phyloP scores from a whole-genome alignment of 176 grass and related monocot genomes.

The Rhynchospora breviuscula region DNA sequence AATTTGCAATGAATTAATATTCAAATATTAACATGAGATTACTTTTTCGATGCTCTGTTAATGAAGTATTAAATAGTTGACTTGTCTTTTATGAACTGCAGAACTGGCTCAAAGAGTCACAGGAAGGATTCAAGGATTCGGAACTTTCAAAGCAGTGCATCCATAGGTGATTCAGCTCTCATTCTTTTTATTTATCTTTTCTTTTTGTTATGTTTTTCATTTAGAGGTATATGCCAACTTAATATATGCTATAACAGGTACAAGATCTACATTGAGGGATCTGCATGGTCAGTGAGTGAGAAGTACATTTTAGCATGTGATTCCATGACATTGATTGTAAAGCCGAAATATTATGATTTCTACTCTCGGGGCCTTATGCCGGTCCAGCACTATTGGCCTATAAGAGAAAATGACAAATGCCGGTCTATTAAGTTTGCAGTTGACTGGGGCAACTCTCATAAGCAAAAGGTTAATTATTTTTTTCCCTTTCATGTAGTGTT shows the following conservation, averaged over 20 bases:
- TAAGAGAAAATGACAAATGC: constrained; percentile 58
- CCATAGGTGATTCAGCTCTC: constrained; percentile 38
- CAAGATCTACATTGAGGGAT: constrained; percentile 90
- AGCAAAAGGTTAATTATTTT: constrained; percentile 41
- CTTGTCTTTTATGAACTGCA: constrained; percentile 20
- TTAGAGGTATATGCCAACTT: background rate
- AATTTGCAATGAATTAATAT: background rate
- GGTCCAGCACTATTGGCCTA: constrained; percentile 75
- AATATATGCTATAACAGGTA: constrained; percentile 34
- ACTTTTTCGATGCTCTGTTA: background rate
- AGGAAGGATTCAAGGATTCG: constrained; percentile 56
- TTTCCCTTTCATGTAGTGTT: background rate
- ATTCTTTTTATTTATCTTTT: background rate
- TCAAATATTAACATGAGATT: constrained; percentile 12
- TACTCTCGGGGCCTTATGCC: constrained; percentile 77
- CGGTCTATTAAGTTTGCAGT: constrained; percentile 81
- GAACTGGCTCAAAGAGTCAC: constrained; percentile 79
- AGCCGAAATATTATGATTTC: constrained; percentile 78
- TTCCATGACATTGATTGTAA: constrained; percentile 69
- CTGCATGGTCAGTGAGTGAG: constrained; percentile 88
- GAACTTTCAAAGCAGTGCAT: constrained; percentile 66
- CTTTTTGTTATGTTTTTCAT: background rate
- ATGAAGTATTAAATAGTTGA: background rate
- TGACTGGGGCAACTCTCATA: constrained; percentile 86
- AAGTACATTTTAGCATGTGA: constrained; percentile 95